Evolutionary conservation across 192 early-diverging fungal genomes (phyloP).

Genomic region (Entomortierella chlamydospora): DNA sequence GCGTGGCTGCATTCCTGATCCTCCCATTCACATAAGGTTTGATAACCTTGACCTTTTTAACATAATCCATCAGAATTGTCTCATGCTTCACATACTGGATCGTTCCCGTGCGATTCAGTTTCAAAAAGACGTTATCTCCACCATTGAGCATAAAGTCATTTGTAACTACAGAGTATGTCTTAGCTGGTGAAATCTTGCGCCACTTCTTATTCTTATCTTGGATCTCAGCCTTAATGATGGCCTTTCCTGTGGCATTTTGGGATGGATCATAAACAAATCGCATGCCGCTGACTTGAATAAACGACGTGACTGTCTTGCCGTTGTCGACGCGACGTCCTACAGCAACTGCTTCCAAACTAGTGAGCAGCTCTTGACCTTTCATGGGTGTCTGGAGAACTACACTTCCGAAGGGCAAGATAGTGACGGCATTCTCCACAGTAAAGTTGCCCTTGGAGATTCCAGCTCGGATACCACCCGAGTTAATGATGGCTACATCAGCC

Average conservation of each 20-base stretch:
- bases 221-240: constrained; percentile 47
- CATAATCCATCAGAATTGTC: constrained; percentile 34
- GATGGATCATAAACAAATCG: constrained; percentile 44
- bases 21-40: constrained; percentile 23
- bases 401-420: constrained; percentile 70
- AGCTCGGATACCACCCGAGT: constrained; percentile 69
- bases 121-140: constrained; percentile 56
- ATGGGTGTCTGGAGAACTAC: constrained; percentile 55
- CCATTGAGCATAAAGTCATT: constrained; percentile 66
- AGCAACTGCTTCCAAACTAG: constrained; percentile 57
- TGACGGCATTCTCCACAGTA: constrained; percentile 62
- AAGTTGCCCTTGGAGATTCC: constrained; percentile 60
- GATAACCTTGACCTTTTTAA: constrained; percentile 6
- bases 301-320: constrained; percentile 53
- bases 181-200: not conserved
- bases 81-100: constrained; percentile 22
- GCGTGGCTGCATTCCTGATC: constrained; percentile 11
- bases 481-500: constrained; percentile 54
- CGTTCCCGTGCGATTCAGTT: not conserved
- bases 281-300: constrained; percentile 69
- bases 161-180: constrained; percentile 61
- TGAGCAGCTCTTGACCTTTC: constrained; percentile 60
- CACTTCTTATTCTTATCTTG: constrained; percentile 48
- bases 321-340: constrained; percentile 21
- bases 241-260: constrained; percentile 11